phyloP scores from a whole-genome alignment of 2,329 filamentous ascomycete genomes.

The Periconia sp. region DNA sequence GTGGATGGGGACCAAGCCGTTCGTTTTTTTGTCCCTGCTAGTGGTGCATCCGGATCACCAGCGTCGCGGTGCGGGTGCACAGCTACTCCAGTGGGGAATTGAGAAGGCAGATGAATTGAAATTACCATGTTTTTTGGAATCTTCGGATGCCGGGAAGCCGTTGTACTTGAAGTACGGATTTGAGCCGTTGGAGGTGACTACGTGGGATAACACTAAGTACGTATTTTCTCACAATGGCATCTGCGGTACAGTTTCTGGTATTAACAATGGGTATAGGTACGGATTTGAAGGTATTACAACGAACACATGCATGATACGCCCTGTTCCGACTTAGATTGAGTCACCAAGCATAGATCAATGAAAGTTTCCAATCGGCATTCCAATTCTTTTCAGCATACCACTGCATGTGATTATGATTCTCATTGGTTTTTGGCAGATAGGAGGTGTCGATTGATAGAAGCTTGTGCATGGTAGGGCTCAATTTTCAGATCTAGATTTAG shows the following conservation, averaged over 20 bases:
- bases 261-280: slow-evolving; percentile 8
- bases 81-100: slow-evolving; percentile 45
- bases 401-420: no score
- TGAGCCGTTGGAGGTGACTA: slow-evolving; percentile 24
- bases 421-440: no score
- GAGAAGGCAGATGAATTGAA: slow-evolving; percentile 43
- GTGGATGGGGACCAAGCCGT: slow-evolving; percentile 40
- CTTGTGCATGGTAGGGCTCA: no score
- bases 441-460: no score
- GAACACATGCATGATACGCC: neutral
- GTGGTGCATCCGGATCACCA: slow-evolving; percentile 44
- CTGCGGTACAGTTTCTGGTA: neutral
- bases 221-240: neutral
- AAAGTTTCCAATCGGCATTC: neutral
- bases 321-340: neutral
- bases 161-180: slow-evolving; percentile 43
- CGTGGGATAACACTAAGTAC: neutral
- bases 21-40: slow-evolving; percentile 35
- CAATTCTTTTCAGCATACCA: no score
- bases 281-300: neutral
- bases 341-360: neutral
- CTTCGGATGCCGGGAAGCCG: slow-evolving; percentile 41
- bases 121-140: slow-evolving; percentile 47
- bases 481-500: no score
- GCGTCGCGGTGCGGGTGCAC: slow-evolving; percentile 44